Percentiles rank a stretch among this genome's conserved stretches.
Evolutionary conservation across 495 filamentous ascomycete genomes (phyloP).

Genomic region (Penicillium pulvis): DNA sequence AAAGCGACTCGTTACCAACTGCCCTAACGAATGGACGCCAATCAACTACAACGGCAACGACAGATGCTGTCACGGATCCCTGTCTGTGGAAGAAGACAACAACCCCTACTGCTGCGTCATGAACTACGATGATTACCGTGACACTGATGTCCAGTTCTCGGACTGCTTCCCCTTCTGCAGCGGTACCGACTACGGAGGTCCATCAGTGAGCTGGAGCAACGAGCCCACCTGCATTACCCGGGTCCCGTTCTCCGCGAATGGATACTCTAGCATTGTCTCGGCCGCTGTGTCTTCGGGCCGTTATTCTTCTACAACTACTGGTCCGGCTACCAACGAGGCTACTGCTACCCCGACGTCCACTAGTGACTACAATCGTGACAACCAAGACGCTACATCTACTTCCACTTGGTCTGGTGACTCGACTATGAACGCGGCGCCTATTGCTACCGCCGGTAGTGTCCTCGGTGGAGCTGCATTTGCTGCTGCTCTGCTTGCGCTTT

Average conservation of each 20-base stretch:
- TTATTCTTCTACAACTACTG: not conserved
- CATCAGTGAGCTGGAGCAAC: not conserved
- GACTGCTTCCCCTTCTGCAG: slow-evolving; percentile 11
- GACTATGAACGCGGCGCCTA: not conserved
- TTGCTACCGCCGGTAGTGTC: slow-evolving; percentile 1
- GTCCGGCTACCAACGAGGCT: not conserved
- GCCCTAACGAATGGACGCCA: slow-evolving; percentile 1
- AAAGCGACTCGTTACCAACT: slow-evolving; percentile 3
- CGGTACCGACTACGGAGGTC: not conserved
- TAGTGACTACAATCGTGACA: not conserved
- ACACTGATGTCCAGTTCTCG: not conserved
- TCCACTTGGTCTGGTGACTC: not conserved
- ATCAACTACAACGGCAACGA: slow-evolving; percentile 4
- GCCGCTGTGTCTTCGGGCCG: not conserved
- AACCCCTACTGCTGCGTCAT: slow-evolving; percentile 4
- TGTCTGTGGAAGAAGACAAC: not conserved
- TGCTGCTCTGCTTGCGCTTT: not conserved
- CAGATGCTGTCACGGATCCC: slow-evolving; percentile 3
- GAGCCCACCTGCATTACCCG: slow-evolving; percentile 3
- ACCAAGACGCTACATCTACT: not conserved
- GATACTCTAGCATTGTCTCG: slow-evolving; percentile 5
- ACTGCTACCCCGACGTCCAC: not conserved
- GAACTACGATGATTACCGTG: not conserved
- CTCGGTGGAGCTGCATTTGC: slow-evolving; percentile 7
- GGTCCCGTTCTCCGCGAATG: slow-evolving; percentile 3